These are phyloP conservation scores for Sugiyamaella boreocaroliniensis DNA, from an alignment of 805 yeast genomes.

Conservation along the genomic window DNA sequence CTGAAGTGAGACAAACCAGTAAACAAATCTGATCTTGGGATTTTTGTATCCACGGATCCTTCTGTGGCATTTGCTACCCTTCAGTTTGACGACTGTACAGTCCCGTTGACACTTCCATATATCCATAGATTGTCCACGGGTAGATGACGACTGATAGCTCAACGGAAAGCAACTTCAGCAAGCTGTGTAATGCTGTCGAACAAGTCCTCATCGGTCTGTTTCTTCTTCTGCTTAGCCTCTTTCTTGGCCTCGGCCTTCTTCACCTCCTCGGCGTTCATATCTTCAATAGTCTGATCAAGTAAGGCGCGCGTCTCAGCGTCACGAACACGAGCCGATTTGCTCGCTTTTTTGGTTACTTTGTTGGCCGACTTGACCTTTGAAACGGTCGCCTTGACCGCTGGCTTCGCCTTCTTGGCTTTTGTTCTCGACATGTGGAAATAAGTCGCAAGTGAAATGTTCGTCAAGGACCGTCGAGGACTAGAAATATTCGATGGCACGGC, in stretches of 20 bases:
- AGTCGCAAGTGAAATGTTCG: no score
- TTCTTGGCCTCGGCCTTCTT: not conserved
- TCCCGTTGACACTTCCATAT: no score
- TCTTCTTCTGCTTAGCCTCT: not conserved
- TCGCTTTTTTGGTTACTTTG: not conserved
- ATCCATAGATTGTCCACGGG: no score
- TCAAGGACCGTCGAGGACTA: no score
- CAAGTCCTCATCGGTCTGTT: not conserved
- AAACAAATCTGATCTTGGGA: no score
- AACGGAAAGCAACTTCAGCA: not conserved
- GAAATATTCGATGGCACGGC: not conserved
- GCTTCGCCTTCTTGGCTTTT: not conserved
- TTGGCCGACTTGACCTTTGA: no score
- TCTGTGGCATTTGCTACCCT: no score
- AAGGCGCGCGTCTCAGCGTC: conserved; percentile 5
- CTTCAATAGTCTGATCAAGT: conserved; percentile 9
- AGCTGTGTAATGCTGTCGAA: not conserved
- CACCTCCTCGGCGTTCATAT: conserved; percentile 4
- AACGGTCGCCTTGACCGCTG: no score
- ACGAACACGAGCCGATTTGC: not conserved
- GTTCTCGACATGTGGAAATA: not conserved
- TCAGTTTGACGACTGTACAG: no score
- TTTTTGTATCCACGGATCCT: no score
- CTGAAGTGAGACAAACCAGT: no score
- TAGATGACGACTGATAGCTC: no score